Evolutionary conservation across 1,284 basidiomycete species (phyloP).

Genomic region (Garcileccinum viscosum): DNA sequence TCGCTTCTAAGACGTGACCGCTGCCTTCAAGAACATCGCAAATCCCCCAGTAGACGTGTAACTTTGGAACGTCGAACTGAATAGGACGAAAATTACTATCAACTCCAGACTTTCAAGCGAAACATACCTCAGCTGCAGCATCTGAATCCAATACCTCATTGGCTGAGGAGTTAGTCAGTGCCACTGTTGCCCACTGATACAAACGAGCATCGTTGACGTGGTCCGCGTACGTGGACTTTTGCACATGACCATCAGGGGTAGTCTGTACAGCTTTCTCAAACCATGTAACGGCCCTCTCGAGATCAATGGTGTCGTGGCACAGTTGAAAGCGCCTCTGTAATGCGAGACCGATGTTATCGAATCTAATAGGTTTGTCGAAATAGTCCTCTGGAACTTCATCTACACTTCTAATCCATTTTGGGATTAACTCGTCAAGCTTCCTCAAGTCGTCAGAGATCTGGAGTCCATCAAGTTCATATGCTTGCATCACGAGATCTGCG

Average conservation of each 20-base stretch:
- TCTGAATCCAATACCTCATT: not conserved
- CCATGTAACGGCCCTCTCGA: conserved; percentile 5
- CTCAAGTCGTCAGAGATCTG: not conserved
- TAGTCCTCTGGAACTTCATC: no score
- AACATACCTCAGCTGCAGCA: not conserved
- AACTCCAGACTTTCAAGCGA: not conserved
- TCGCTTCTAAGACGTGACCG: not conserved
- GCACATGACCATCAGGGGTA: not conserved
- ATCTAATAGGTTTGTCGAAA: no score
- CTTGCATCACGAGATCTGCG: conserved; percentile 9
- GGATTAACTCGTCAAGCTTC: no score
- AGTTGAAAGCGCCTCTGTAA: conserved; percentile 12
- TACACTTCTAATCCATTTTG: no score
- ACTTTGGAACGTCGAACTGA: not conserved
- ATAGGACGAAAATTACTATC: not conserved
- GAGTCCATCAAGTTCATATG: not conserved
- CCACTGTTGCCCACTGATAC: not conserved
- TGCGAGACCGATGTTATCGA: conserved; percentile 10
- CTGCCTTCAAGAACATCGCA: no score
- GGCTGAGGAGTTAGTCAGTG: not conserved
- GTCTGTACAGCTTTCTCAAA: not conserved
- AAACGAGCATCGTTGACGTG: not conserved
- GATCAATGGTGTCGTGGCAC: not conserved
- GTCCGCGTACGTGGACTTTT: conserved; percentile 1
- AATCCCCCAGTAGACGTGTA: not conserved